Conservation (phyloP, 108 stramenopile genomes). For the Skeletonema costatum region DNA sequence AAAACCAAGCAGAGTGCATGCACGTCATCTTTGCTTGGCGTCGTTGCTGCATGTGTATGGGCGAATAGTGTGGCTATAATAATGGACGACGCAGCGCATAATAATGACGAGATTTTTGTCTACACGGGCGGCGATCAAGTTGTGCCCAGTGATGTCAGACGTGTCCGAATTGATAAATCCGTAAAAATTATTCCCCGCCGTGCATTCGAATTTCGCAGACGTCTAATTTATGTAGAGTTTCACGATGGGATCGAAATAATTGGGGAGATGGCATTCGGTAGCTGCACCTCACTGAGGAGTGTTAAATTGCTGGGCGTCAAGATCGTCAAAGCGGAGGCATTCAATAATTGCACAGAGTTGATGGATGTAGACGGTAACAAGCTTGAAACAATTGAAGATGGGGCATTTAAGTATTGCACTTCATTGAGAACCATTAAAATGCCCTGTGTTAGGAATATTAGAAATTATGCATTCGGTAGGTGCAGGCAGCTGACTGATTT, state of each 20-base stretch:
- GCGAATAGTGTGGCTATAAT: too few species aligned
- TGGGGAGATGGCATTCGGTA: background rate
- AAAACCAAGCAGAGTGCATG: too few species aligned
- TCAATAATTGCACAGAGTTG: background rate
- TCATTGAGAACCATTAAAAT: background rate
- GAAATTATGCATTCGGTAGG: background rate
- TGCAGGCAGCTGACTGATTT: background rate
- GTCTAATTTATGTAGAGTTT: background rate
- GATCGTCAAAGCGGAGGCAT: background rate
- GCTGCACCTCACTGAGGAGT: background rate
- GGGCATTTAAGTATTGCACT: too few species aligned
- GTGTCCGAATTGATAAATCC: background rate
- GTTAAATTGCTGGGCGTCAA: background rate
- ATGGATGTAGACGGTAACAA: background rate
- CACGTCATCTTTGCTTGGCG: too few species aligned
- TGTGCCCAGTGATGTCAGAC: background rate
- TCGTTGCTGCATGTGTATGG: too few species aligned
- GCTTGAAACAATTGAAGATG: background rate
- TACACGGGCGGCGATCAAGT: background rate
- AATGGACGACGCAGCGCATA: background rate
- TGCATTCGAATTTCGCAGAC: background rate
- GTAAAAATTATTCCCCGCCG: background rate
- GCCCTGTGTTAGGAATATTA: background rate
- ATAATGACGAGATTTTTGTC: background rate
- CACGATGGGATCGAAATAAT: background rate